Percentiles rank a stretch among this genome's conserved stretches.
phyloP scores from a whole-genome alignment of 2,329 filamentous ascomycete genomes.

The Apiospora koreana region DNA sequence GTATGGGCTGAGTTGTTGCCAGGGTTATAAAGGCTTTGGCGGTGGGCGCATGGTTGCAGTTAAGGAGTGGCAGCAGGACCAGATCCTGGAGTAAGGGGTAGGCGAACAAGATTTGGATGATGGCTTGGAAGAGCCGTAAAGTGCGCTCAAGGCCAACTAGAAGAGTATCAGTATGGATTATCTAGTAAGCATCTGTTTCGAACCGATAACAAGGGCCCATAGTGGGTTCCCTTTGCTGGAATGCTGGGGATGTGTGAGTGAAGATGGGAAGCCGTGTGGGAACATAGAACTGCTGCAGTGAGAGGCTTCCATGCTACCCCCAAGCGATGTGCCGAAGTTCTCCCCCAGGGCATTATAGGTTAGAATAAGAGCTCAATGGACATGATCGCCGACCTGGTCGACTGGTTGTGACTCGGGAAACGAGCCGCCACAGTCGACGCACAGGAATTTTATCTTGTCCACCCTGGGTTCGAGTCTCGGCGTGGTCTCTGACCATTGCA shows the following conservation, averaged over 20 bases:
- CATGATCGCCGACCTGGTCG: not conserved
- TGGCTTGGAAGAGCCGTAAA: slow-evolving; percentile 58
- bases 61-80: slow-evolving; percentile 28
- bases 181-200: not conserved
- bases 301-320: not conserved
- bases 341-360: not conserved
- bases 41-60: slow-evolving; percentile 19
- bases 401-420: no score
- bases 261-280: not conserved
- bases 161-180: not conserved
- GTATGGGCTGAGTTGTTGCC: slow-evolving; percentile 33
- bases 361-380: not conserved
- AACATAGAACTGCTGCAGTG: no score
- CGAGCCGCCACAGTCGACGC: no score
- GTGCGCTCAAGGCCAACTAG: slow-evolving; percentile 63
- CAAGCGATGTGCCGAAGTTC: not conserved
- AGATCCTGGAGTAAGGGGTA: slow-evolving; percentile 43
- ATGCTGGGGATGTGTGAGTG: not conserved
- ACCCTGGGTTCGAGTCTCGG: not conserved
- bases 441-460: not conserved
- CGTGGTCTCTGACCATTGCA: not conserved
- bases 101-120: slow-evolving; percentile 48
- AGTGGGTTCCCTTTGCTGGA: not conserved
- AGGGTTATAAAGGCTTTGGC: not conserved
- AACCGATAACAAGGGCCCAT: not conserved